Percentiles rank a stretch among this genome's conserved stretches.
These are phyloP conservation scores for Bullera alba DNA, from an alignment of 768 basidiomycete species.

Conservation along the genomic window DNA sequence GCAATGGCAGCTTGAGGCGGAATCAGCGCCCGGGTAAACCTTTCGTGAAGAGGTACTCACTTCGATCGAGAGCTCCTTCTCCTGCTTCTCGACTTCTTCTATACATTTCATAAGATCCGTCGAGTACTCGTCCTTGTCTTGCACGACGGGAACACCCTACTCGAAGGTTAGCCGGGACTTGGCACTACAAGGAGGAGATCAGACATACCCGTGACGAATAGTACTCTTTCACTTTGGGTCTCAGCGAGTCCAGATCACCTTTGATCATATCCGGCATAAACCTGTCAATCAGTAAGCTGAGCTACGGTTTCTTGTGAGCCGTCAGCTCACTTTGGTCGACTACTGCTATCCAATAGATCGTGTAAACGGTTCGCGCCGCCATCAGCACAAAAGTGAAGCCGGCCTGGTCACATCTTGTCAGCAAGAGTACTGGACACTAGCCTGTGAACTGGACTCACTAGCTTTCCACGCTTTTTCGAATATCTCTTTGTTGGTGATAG, in stretches of 20 bases:
- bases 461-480: conserved; percentile 48
- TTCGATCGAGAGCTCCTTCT: conserved; percentile 48
- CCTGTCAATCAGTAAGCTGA: conserved; percentile 49
- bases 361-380: conserved; percentile 80
- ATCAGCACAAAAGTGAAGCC: conserved; percentile 68
- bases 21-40: neutral
- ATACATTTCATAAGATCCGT: conserved; percentile 97
- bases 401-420: conserved; percentile 6
- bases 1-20: conserved; percentile 51
- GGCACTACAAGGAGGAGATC: too few relatives aligned
- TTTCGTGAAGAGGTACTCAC: conserved; percentile 45
- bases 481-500: conserved; percentile 47
- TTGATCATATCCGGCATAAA: conserved; percentile 80
- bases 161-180: neutral
- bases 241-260: conserved; percentile 86
- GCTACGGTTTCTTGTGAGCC: neutral
- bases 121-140: conserved; percentile 70
- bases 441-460: conserved; percentile 12
- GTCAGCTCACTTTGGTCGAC: conserved; percentile 5
- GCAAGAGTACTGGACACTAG: neutral
- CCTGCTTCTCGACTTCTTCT: conserved; percentile 55
- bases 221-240: conserved; percentile 63
- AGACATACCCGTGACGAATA: conserved; percentile 60
- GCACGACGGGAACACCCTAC: conserved; percentile 62
- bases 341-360: conserved; percentile 50